Conservation (phyloP, 208 protist species). For the Acanthamoeba rhysodes region DNA sequence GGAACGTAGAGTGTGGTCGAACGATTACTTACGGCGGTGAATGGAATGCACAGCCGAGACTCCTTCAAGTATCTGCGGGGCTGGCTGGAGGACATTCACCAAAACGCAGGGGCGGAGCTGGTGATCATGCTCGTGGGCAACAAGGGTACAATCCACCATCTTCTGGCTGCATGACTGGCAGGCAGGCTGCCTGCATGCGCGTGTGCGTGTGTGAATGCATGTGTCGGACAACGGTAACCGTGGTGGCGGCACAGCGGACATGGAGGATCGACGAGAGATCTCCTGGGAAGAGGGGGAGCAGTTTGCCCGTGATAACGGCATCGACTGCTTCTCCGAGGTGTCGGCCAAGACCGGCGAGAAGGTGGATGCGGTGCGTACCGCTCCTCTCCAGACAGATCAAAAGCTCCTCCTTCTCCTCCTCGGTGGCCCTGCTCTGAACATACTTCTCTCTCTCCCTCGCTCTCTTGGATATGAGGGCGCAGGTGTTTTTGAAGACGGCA, state of each 20-base stretch:
- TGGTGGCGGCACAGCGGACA: conserved; percentile 84
- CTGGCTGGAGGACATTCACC: conserved; percentile 97
- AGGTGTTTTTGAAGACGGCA: conserved; percentile 7
- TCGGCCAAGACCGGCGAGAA: conserved; percentile 95
- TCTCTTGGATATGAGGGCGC: too few species aligned
- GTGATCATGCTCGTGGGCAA: conserved; percentile 99
- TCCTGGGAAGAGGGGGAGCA: conserved; percentile 96
- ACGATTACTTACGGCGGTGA: too few species aligned
- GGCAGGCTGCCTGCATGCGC: too few species aligned
- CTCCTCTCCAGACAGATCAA: background rate
- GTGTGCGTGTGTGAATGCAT: background rate
- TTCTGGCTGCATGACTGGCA: too few species aligned
- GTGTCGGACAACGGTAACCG: too few species aligned
- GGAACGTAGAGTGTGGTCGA: too few species aligned
- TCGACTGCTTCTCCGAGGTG: conserved; percentile 98
- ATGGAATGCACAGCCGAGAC: conserved; percentile 89
- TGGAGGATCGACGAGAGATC: conserved; percentile 95
- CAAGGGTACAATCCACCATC: conserved; percentile 97
- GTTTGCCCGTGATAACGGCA: conserved; percentile 97
- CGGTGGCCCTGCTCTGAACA: too few species aligned
- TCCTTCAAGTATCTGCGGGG: conserved; percentile 98
- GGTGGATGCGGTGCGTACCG: background rate
- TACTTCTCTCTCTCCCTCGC: too few species aligned
- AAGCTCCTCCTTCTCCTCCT: too few species aligned
- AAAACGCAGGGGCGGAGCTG: conserved; percentile 97